Conservation (phyloP, 1,284 basidiomycete species). For the Boletus semigastroideus region DNA sequence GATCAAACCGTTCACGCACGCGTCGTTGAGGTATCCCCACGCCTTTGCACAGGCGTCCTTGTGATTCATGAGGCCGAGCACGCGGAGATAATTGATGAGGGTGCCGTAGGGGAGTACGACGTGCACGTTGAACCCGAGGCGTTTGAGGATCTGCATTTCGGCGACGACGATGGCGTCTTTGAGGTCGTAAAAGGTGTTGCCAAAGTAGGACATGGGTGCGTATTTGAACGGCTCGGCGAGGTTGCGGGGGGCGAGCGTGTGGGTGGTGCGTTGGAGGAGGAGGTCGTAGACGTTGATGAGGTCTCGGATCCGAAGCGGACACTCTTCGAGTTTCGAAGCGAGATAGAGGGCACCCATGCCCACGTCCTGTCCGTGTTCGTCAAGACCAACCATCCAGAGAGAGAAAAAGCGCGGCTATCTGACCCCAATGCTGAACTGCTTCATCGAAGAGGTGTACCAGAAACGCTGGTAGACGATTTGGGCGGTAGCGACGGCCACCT, state of each 20-base stretch:
- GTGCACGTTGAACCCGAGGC: slow-evolving; percentile 85
- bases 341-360: slow-evolving; percentile 93
- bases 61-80: slow-evolving; percentile 76
- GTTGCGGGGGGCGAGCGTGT: slow-evolving; percentile 23
- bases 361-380: slow-evolving; percentile 63
- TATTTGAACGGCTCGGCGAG: slow-evolving; percentile 61
- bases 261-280: slow-evolving; percentile 58
- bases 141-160: slow-evolving; percentile 98
- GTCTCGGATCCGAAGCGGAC: slow-evolving; percentile 87
- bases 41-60: slow-evolving; percentile 73
- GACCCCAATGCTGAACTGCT: slow-evolving; percentile 89
- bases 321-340: slow-evolving; percentile 95
- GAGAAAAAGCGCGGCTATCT: slow-evolving; percentile 27
- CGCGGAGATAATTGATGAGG: slow-evolving; percentile 91
- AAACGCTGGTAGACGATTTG: slow-evolving; percentile 97
- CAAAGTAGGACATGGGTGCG: slow-evolving; percentile 83
- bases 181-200: slow-evolving; percentile 79
- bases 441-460: slow-evolving; percentile 94
- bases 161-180: slow-evolving; percentile 90
- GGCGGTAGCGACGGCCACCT: slow-evolving; percentile 94
- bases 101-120: slow-evolving; percentile 93
- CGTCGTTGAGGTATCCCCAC: slow-evolving; percentile 92
- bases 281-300: slow-evolving; percentile 94
- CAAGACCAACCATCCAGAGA: slow-evolving; percentile 5
- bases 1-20: slow-evolving; percentile 49